phyloP scores from a whole-genome alignment of 129 eudicot genomes.

The Deinandra increscens region DNA sequence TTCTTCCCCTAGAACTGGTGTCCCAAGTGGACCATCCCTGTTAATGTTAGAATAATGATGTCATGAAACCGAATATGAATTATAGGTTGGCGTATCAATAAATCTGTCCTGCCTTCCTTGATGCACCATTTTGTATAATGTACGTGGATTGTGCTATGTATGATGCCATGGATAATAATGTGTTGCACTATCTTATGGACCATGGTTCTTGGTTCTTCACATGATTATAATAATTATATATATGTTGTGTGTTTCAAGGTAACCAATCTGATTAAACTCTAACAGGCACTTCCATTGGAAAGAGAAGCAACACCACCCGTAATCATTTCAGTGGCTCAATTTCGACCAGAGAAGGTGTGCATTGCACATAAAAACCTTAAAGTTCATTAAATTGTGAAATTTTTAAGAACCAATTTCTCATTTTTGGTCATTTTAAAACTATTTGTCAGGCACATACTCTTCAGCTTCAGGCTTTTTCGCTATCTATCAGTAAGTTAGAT shows the following conservation, averaged over 20 bases:
- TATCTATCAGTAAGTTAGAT: conserved; percentile 52
- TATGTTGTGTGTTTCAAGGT: conserved; percentile 16
- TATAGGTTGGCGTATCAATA: background rate
- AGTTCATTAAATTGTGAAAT: conserved; percentile 31
- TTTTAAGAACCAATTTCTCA: conserved; percentile 2
- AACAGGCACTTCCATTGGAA: conserved; percentile 82
- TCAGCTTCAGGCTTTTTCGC: conserved; percentile 90
- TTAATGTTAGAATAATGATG: background rate
- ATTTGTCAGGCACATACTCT: conserved; percentile 68
- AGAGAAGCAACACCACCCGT: conserved; percentile 48
- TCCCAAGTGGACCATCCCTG: background rate
- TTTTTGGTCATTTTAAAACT: conserved; percentile 14
- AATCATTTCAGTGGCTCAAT: conserved; percentile 90
- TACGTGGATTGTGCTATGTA: background rate
- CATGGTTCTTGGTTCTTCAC: background rate
- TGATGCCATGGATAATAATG: background rate
- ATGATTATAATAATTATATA: background rate
- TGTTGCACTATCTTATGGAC: background rate
- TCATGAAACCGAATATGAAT: background rate
- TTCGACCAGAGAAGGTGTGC: conserved; percentile 98
- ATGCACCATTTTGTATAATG: background rate
- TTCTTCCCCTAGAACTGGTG: background rate
- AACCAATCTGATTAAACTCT: conserved; percentile 29
- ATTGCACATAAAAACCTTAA: conserved; percentile 23
- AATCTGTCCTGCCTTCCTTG: background rate